These are phyloP conservation scores for Blastomyces percursus DNA, from an alignment of 2,329 filamentous ascomycete genomes.

Conservation along the genomic window DNA sequence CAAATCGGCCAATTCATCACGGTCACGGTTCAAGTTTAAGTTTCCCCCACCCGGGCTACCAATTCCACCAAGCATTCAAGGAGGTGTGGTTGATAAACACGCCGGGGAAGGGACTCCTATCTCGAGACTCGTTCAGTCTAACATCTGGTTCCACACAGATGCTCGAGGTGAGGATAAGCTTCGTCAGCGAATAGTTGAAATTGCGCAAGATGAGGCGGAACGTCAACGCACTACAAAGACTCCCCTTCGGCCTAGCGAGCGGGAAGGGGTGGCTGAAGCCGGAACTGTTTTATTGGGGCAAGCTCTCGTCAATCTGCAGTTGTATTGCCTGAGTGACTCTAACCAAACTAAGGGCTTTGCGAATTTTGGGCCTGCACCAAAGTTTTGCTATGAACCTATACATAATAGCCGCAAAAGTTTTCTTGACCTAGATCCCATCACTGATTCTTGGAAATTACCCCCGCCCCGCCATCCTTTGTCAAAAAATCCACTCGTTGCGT, in stretches of 20 bases:
- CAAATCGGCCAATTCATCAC: background rate
- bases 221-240: background rate
- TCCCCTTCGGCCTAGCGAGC: background rate
- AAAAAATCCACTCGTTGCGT: background rate
- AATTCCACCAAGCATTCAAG: conserved; percentile 1
- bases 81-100: background rate
- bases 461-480: background rate
- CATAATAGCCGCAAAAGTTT: conserved; percentile 7
- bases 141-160: conserved; percentile 11
- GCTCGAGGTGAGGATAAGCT: conserved; percentile 7
- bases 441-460: conserved; percentile 5
- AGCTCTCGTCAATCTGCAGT: conserved; percentile 11
- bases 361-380: conserved; percentile 10
- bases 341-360: conserved; percentile 11
- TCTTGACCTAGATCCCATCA: conserved; percentile 8
- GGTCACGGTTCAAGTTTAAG: conserved; percentile 1
- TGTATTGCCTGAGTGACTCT: conserved; percentile 7
- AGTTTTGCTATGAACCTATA: conserved; percentile 6
- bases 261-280: conserved; percentile 5
- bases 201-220: conserved; percentile 7
- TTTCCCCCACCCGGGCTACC: conserved; percentile 9
- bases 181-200: conserved; percentile 7
- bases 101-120: background rate
- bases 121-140: conserved; percentile 9
- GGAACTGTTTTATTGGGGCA: conserved; percentile 8